Percentiles rank a stretch among this genome's conserved stretches.
phyloP scores from a whole-genome alignment of 1,139 yeast species.

The Magnusiomyces clavatus region DNA sequence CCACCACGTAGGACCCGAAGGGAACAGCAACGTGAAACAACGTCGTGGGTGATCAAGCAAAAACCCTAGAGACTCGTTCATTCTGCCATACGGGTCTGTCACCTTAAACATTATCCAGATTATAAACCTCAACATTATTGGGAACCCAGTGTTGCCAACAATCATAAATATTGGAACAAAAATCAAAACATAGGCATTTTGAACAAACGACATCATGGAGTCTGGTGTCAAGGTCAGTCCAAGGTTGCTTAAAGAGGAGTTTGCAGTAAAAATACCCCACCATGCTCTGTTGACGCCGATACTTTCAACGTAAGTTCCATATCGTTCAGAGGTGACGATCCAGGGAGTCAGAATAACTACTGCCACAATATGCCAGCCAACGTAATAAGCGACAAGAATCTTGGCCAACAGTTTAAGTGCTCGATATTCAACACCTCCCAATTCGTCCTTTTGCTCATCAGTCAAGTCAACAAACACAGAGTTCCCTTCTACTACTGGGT shows the following conservation, averaged over 20 bases:
- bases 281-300: conserved; percentile 67
- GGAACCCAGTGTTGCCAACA: conserved; percentile 92
- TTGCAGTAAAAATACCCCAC: conserved; percentile 88
- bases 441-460: conserved; percentile 80
- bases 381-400: conserved; percentile 56
- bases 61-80: conserved; percentile 70
- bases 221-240: conserved; percentile 76
- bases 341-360: conserved; percentile 58
- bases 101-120: conserved; percentile 72
- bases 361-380: conserved; percentile 66
- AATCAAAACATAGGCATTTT: conserved; percentile 57
- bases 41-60: conserved; percentile 93
- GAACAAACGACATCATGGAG: conserved; percentile 61
- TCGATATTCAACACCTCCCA: conserved; percentile 96
- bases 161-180: conserved; percentile 62
- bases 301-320: conserved; percentile 37
- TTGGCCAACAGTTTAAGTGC: conserved; percentile 71
- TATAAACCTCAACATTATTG: conserved; percentile 65
- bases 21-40: conserved; percentile 87
- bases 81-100: conserved; percentile 47
- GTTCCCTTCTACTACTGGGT: conserved; percentile 90
- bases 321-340: conserved; percentile 42
- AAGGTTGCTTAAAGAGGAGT: conserved; percentile 72
- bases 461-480: conserved; percentile 81
- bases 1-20: conserved; percentile 96